phyloP scores from a whole-genome alignment of 495 filamentous ascomycete species.

The Evansstolkia leycettana region DNA sequence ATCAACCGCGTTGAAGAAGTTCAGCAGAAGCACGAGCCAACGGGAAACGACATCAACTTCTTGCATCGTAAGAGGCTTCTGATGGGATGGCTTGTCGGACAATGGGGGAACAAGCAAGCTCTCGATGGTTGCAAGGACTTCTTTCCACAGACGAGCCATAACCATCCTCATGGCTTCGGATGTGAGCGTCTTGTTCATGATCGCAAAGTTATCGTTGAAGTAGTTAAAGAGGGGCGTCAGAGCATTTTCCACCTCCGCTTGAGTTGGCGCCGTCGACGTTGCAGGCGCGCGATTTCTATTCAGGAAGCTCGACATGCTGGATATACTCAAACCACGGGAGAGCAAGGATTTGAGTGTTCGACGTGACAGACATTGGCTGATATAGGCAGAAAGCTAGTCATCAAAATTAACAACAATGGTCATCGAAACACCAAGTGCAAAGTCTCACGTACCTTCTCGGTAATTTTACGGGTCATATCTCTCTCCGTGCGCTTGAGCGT shows the following conservation, averaged over 20 bases:
- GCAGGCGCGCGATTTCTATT: constrained; percentile 45
- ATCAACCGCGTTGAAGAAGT: constrained; percentile 91
- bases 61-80: constrained; percentile 74
- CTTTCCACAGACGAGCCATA: constrained; percentile 98
- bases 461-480: constrained; percentile 97
- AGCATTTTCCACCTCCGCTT: constrained; percentile 65
- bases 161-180: constrained; percentile 89
- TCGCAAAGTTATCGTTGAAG: constrained; percentile 98
- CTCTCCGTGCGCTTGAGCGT: constrained; percentile 88
- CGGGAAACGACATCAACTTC: constrained; percentile 92
- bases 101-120: constrained; percentile 83
- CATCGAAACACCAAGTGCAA: not conserved
- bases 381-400: constrained; percentile 77
- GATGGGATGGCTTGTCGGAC: constrained; percentile 86
- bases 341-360: constrained; percentile 65
- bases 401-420: constrained; percentile 7
- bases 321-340: constrained; percentile 56
- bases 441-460: constrained; percentile 69
- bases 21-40: constrained; percentile 85
- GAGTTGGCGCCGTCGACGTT: constrained; percentile 46
- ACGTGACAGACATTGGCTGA: constrained; percentile 77
- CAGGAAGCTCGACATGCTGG: constrained; percentile 72
- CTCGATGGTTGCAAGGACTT: constrained; percentile 86
- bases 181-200: constrained; percentile 94
- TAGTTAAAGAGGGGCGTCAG: constrained; percentile 87